Base-by-base conservation (phyloP, 2,329 filamentous ascomycete species). In the Trichoderma endophyticum region DNA sequence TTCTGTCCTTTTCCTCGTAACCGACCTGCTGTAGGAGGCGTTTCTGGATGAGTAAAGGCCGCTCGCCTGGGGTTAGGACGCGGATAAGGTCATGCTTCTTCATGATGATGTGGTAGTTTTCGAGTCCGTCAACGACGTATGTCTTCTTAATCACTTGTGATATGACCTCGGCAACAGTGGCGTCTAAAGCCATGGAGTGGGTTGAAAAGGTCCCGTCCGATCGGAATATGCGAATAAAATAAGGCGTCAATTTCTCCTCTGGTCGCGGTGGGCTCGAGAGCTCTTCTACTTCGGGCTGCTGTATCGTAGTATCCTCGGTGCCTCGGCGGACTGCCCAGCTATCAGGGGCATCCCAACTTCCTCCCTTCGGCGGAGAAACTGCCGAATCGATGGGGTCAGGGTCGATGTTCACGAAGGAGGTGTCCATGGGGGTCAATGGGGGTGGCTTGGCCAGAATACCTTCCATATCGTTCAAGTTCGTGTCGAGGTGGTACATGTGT, bases 81-180 rank as follows among this genome's bases (percentile, higher is more conserved):
- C 95, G 89, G 21, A 94, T 92, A 26, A 97, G 88, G 76, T 97
- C 94, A 80, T 98, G 95, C 82, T 97, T 98, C 77, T 92, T 93
- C 85, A 99, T 89, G 54, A 98, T 92, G 73, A 99, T 97, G 79
- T 98, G 93, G 80, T 97, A 99, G 76, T 97, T 97, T 77, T 96
- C 93, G 72, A 97, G 83, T 74, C 94, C 93, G 76, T 98, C 95
- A 71, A 94, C 92, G 43, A 97, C 87, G 76, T 96, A 96, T 3
- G 95, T 97, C 84, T 98, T 98, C 83, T 96, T 97, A 71, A 95
- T 92, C 75, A 99, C 89, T 80, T 96, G 93, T n/a, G 90, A 87
- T 75, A 98, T 91, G 59, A 98, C 91, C 72, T 99, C 95, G 21
- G 89, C 87, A 21, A 97, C 95, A 0, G 92, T 95, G 4, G 95